phyloP scores from a whole-genome alignment of 345 rosid genomes.

The Citropsis articulata region DNA sequence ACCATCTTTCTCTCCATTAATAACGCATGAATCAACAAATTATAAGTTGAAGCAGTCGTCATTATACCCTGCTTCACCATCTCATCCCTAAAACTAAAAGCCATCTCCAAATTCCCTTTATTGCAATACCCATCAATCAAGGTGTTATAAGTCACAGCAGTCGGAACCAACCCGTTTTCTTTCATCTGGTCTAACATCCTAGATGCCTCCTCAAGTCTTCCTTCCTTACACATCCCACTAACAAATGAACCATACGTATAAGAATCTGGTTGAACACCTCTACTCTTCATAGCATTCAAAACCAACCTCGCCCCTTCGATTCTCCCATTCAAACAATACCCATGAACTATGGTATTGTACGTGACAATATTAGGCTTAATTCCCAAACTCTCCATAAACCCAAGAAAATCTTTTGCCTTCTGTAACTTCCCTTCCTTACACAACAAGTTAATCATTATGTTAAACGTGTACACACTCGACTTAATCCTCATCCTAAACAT shows the following conservation, averaged over 20 bases:
- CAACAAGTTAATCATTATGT: conserved; percentile 85
- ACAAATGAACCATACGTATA: conserved; percentile 75
- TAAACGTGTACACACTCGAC: conserved; percentile 66
- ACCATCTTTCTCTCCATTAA: conserved; percentile 64
- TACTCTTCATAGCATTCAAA: conserved; percentile 55
- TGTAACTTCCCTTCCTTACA: conserved; percentile 86
- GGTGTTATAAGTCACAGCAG: conserved; percentile 71
- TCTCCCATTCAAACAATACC: conserved; percentile 64
- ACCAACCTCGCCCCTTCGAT: conserved; percentile 65
- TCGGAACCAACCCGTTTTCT: conserved; percentile 59
- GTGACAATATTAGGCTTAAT: conserved; percentile 68
- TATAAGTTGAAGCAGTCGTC: conserved; percentile 77
- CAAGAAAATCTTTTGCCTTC: conserved; percentile 63
- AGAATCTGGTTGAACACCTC: conserved; percentile 63
- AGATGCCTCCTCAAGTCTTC: conserved; percentile 63
- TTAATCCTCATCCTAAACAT: conserved; percentile 82
- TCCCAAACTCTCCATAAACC: conserved; percentile 62
- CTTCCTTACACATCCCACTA: conserved; percentile 76
- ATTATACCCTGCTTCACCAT: conserved; percentile 63
- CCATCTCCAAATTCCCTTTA: conserved; percentile 58
- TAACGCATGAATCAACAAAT: conserved; percentile 73
- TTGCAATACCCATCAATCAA: conserved; percentile 79
- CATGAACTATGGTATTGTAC: conserved; percentile 77
- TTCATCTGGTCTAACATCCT: conserved; percentile 56
- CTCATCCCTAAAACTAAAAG: conserved; percentile 68